Evolutionary conservation across 2,329 filamentous ascomycete species (phyloP), one percentile per base, ranked within the genome.

Genomic region (Cryoendolithus antarcticus): DNA sequence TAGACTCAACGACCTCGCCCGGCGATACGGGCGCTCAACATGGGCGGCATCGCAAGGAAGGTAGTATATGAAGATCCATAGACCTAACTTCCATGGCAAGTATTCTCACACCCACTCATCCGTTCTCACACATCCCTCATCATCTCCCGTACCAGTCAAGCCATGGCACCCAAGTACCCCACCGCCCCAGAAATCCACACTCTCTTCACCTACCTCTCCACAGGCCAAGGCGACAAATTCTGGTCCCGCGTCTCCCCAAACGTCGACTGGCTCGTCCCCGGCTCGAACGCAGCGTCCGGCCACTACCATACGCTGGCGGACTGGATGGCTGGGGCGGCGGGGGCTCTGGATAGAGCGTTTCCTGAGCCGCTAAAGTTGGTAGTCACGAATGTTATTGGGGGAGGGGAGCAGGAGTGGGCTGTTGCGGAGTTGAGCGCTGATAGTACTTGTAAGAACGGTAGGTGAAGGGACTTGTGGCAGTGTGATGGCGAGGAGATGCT

Each of bases 251-350:
- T 54, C 1, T 48, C 48, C 10, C 43, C 47, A 8, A 35, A 54
- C 34, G 52, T 54, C 9, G 46, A 43, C 15, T 55, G 52, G 53
- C 45, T 48, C 11, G 53, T 55, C n/a, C 48, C 54, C 45, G 51
- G 52, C 15, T 50, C 47, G 4, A 51, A 53, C 34, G 50, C 47
- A 10, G 50, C 49, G 6, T 49, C 52, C 6, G 52, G 52, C 1
- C 47, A 44, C 35, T 52, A 47, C 36, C 24, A 27, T 8, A 27
- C 24, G 7, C 24, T 27, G 2, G 24, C 24, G 7, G 24, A 27
- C 24, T 27, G 24, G 24, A 27, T 27, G 24, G 24, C 24, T 8
- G 24, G 24, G 24, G 24, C 24, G 2, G 24, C 24, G 4, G 24
- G 24, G 24, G 24, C 24, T 27, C 24, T 27, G 7, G 6, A 27